phyloP scores from a whole-genome alignment of 148 eudicot species.

The Rhododendron kiyosumense region DNA sequence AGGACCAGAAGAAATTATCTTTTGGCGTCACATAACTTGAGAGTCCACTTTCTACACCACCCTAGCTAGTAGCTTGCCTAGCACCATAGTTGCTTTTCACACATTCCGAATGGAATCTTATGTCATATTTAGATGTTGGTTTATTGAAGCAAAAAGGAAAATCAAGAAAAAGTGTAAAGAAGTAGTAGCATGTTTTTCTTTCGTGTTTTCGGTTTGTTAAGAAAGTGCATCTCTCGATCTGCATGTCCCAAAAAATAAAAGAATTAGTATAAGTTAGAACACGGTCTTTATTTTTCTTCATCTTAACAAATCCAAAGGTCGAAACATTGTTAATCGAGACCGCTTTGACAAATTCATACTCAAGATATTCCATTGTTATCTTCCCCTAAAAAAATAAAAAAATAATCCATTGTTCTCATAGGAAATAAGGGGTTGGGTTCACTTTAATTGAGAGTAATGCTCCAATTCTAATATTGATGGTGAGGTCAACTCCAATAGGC shows the following conservation, averaged over 20 bases:
- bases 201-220: background rate
- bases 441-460: background rate
- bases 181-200: background rate
- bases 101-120: background rate
- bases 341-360: background rate
- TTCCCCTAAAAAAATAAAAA: background rate
- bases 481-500: background rate
- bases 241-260: background rate
- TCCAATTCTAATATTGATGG: background rate
- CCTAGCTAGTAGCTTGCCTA: background rate
- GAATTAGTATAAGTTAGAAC: background rate
- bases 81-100: background rate
- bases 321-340: background rate
- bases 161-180: background rate
- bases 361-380: background rate
- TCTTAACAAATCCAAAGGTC: background rate
- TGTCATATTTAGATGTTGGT: background rate
- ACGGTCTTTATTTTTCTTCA: background rate
- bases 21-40: slow-evolving; percentile 17
- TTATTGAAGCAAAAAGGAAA: background rate
- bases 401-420: background rate
- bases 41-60: slow-evolving; percentile 33
- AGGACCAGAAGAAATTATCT: slow-evolving; percentile 12
- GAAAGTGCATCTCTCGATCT: background rate
- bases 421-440: background rate